Evolutionary conservation across 345 rosid genomes (phyloP), one percentile per base, ranked within the genome.

Genomic region (Mallotus nudiflorus): DNA sequence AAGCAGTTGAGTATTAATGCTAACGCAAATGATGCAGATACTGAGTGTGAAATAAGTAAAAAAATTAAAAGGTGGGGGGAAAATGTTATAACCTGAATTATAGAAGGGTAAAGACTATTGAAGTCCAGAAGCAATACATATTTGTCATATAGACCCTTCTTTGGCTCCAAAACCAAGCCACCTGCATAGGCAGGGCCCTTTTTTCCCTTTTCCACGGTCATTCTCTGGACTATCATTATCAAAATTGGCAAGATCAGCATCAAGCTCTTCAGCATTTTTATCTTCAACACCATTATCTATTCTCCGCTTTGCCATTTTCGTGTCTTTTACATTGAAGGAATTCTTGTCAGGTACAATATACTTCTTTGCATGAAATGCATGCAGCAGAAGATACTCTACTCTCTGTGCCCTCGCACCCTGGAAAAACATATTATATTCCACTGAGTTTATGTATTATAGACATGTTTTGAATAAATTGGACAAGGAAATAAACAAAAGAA

Each of bases 331-430:
- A 35, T 74, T 75, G 65, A 82, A 85, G 20, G 92, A 77, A 76
- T 69, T 71, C 84, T 92, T 95, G 83, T 95, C 99, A 48, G 98
- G 99, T 58, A 95, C 94, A 54, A 95, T 88, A 82, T 83, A 95
- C 71, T 95, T 95, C 80, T 89, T 89, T 59, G 91, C 85, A 77
- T 89, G 92, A 77, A 92, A 95, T 72, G 97, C 91, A 85, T 95
- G 97, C 85, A 95, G 81, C 42, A 95, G 75, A 75, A 90, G 91
- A 77, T 92, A 95, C 78, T 95, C 99, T 33, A 89, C 96, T 82
- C 99, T 87, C 72, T 90, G 97, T 6, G 99, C 97, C 80, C 99
- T 90, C 51, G 99, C 97, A 79, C 99, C 99, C 99, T 92, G 78
- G 78, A 79, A 58, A 77, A 67, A 62, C 48, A 73, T 24, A 60